A percentile compares a stretch with the other conserved stretches of the same genome.
Conservation (phyloP, 352 stramenopile genomes). For the Phytopythium vexans region DNA sequence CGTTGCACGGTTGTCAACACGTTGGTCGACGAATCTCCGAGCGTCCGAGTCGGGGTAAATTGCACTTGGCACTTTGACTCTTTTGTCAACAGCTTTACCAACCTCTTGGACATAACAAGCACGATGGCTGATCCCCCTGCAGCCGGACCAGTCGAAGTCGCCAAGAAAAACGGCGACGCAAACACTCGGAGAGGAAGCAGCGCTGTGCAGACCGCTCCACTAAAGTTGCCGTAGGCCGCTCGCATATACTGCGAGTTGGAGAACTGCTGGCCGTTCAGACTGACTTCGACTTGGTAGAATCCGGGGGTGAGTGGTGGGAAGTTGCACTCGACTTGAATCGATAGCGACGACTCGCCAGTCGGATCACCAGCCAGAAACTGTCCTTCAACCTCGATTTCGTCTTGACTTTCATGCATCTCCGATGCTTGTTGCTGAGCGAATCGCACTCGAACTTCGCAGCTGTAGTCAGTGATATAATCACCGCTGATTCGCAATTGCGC, state of each 20-base stretch:
- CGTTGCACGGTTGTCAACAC: neutral
- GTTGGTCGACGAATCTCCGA: neutral
- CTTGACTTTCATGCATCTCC: conserved; percentile 1
- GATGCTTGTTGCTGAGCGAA: conserved; percentile 36
- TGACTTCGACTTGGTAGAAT: conserved; percentile 65
- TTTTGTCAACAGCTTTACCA: conserved; percentile 44
- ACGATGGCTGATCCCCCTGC: conserved; percentile 58
- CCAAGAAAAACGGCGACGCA: conserved; percentile 52
- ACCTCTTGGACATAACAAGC: conserved; percentile 45
- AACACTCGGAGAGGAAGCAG: conserved; percentile 64
- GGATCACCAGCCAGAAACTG: conserved; percentile 17
- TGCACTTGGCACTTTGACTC: conserved; percentile 60
- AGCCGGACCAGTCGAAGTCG: conserved; percentile 55
- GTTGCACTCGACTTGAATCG: conserved; percentile 11
- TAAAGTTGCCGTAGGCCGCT: conserved; percentile 62
- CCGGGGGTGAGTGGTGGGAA: conserved; percentile 29
- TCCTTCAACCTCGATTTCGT: conserved; percentile 23
- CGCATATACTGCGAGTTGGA: conserved; percentile 52
- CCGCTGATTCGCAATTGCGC: conserved; percentile 35
- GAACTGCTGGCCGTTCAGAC: conserved; percentile 69
- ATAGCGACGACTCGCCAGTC: conserved; percentile 4
- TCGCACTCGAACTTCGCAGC: conserved; percentile 36
- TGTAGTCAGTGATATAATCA: conserved; percentile 50
- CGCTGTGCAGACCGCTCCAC: conserved; percentile 47
- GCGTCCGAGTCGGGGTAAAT: conserved; percentile 34